Evolutionary conservation across 768 basidiomycete genomes (phyloP).

Genomic region (Xerocomellus chrysenteron): DNA sequence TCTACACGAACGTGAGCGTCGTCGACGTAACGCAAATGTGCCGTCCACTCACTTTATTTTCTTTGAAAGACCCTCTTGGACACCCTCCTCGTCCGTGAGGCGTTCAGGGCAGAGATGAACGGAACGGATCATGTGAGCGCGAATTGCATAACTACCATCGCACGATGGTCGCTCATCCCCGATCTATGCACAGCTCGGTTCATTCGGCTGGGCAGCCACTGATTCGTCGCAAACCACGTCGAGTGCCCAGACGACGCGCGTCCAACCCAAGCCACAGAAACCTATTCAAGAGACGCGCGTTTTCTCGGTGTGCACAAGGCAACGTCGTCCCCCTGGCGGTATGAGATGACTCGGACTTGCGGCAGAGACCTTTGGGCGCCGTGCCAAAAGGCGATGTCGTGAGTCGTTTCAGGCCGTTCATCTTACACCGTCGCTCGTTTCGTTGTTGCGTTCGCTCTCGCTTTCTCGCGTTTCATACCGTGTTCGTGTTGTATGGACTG

Average conservation of each 20-base stretch:
- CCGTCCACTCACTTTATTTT: background rate
- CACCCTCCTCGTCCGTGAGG: slow-evolving; percentile 5
- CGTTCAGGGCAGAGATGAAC: background rate
- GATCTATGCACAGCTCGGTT: background rate
- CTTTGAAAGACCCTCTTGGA: slow-evolving; percentile 8
- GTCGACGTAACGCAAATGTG: background rate
- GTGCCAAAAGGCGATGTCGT: too few species aligned
- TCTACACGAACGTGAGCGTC: slow-evolving; percentile 36
- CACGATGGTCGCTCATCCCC: background rate
- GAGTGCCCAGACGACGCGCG: background rate
- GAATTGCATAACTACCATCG: background rate
- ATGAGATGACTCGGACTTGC: too few species aligned
- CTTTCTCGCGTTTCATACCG: too few species aligned
- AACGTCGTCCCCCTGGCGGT: too few species aligned
- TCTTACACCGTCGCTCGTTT: too few species aligned
- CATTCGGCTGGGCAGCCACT: background rate
- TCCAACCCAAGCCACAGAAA: too few species aligned
- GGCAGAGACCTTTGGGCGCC: too few species aligned
- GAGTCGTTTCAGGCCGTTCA: too few species aligned
- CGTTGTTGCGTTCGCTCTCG: too few species aligned
- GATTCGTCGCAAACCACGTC: background rate
- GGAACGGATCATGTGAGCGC: background rate
- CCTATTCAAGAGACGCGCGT: too few species aligned
- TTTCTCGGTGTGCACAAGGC: too few species aligned
- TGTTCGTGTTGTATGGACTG: too few species aligned